Percentiles rank a stretch among this genome's conserved stretches.
These are phyloP conservation scores for Ganoderma lucidum DNA, from an alignment of 1,284 basidiomycete species.

Conservation along the genomic window DNA sequence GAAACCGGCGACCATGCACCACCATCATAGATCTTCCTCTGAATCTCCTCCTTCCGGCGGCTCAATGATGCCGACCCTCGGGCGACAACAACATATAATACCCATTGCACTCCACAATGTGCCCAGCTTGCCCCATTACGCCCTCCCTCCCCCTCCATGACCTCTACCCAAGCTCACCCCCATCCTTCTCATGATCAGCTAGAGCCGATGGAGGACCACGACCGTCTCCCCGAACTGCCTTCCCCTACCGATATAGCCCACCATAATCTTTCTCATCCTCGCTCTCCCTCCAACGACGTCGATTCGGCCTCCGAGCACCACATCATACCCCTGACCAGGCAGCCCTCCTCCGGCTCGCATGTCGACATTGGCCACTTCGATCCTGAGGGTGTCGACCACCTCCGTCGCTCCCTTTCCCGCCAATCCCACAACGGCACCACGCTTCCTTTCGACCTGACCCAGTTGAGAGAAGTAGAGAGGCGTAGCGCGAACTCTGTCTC, in stretches of 20 bases:
- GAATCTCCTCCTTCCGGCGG: slow-evolving; percentile 3
- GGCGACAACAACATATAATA: slow-evolving; percentile 6
- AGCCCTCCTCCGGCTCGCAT: slow-evolving; percentile 21
- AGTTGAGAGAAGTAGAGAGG: background rate
- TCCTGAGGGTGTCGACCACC: slow-evolving; percentile 42
- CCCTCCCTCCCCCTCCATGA: slow-evolving; percentile 24
- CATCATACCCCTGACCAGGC: slow-evolving; percentile 12
- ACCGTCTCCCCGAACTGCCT: slow-evolving; percentile 37
- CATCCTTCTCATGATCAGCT: slow-evolving; percentile 30
- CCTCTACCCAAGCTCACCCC: slow-evolving; percentile 9
- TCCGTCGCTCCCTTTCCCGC: slow-evolving; percentile 39
- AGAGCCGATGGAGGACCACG: slow-evolving; percentile 31
- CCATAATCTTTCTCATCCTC: slow-evolving; percentile 28
- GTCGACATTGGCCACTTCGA: slow-evolving; percentile 42
- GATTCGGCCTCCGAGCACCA: background rate
- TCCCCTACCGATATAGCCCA: slow-evolving; percentile 29
- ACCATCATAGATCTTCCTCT: background rate
- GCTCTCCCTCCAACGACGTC: slow-evolving; percentile 3
- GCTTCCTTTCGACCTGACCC: background rate
- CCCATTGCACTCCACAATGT: background rate
- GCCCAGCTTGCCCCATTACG: background rate
- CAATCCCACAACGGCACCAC: slow-evolving; percentile 31
- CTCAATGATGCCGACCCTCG: background rate
- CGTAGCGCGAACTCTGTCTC: slow-evolving; percentile 15
- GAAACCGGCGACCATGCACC: background rate